A percentile compares a stretch with the other conserved stretches of the same genome.
phyloP scores from a whole-genome alignment of 768 basidiomycete species.

The Dictyophora rubrovolvata region DNA sequence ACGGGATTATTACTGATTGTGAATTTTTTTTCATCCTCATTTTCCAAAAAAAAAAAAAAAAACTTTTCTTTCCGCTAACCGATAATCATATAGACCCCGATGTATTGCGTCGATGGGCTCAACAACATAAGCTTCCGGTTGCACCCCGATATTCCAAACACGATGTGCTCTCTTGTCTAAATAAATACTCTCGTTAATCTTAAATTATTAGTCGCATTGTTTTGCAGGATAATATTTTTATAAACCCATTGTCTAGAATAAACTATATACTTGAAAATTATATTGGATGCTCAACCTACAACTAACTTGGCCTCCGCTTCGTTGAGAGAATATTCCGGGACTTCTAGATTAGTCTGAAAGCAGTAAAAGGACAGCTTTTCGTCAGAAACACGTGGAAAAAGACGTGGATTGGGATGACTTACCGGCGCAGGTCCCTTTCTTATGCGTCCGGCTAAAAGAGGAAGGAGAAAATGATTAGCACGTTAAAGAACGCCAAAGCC shows the following conservation, averaged over 20 bases:
- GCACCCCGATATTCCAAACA: constrained; percentile 50
- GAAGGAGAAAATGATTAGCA: constrained; percentile 6
- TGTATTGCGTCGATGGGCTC: constrained; percentile 44
- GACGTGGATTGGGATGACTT: constrained; percentile 23
- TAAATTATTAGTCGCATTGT: neutral
- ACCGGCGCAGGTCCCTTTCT: constrained; percentile 96
- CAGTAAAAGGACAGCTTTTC: neutral
- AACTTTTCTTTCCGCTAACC: neutral
- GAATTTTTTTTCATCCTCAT: constrained; percentile 8
- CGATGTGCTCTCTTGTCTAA: constrained; percentile 52
- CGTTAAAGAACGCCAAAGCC: no score
- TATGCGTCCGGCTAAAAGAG: constrained; percentile 69
- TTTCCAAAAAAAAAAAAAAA: neutral
- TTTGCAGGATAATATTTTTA: neutral
- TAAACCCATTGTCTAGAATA: neutral
- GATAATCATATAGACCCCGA: constrained; percentile 34
- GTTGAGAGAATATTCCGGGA: constrained; percentile 81
- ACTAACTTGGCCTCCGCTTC: constrained; percentile 80
- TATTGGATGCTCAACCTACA: constrained; percentile 52
- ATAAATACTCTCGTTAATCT: constrained; percentile 28
- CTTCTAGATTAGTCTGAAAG: constrained; percentile 80
- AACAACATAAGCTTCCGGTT: constrained; percentile 41
- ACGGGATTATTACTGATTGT: constrained; percentile 75
- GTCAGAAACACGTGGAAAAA: neutral
- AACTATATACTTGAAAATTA: neutral